A percentile compares a stretch with the other conserved stretches of the same genome.
phyloP scores from a whole-genome alignment of 2,329 filamentous ascomycete species.

The Scedosporium boydii region DNA sequence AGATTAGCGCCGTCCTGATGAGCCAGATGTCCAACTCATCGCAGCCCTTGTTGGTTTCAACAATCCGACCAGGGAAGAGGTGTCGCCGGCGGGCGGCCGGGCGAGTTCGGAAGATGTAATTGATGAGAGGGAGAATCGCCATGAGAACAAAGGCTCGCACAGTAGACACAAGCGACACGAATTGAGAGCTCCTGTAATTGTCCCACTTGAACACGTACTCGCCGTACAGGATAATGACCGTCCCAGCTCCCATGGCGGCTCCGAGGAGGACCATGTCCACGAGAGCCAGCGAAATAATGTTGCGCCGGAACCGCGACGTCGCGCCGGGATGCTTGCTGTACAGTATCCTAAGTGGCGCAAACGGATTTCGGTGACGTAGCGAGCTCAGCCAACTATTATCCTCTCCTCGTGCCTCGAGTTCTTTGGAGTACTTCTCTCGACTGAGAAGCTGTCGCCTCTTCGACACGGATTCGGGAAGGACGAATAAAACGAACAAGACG shows the following conservation, averaged over 20 bases:
- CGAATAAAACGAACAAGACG: slow-evolving; percentile 58
- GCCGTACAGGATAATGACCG: slow-evolving; percentile 77
- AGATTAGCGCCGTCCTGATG: slow-evolving; percentile 63
- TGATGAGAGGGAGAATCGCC: slow-evolving; percentile 64
- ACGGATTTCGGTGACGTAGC: slow-evolving; percentile 50
- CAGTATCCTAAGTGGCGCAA: slow-evolving; percentile 70
- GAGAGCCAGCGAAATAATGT: slow-evolving; percentile 70
- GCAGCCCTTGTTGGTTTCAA: slow-evolving; percentile 55
- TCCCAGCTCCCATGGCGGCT: slow-evolving; percentile 66
- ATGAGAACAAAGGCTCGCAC: slow-evolving; percentile 69
- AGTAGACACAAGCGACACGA: slow-evolving; percentile 70
- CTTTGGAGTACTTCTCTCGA: slow-evolving; percentile 52
- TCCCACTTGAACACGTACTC: slow-evolving; percentile 75
- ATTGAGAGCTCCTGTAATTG: slow-evolving; percentile 69
- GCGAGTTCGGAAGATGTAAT: slow-evolving; percentile 59
- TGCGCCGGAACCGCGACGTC: slow-evolving; percentile 55
- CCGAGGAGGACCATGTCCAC: slow-evolving; percentile 79
- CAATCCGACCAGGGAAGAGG: slow-evolving; percentile 22
- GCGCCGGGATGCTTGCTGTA: slow-evolving; percentile 59
- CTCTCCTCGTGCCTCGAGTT: slow-evolving; percentile 27
- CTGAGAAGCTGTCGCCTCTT: slow-evolving; percentile 61
- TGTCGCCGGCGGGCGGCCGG: slow-evolving; percentile 23
- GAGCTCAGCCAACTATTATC: slow-evolving; percentile 19
- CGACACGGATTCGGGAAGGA: slow-evolving; percentile 79
- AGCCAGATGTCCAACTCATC: slow-evolving; percentile 70